Percentiles rank a stretch among this genome's conserved stretches.
These are phyloP conservation scores for Sclerotinia subarctica DNA, from an alignment of 2,329 filamentous ascomycete genomes.

Conservation along the genomic window DNA sequence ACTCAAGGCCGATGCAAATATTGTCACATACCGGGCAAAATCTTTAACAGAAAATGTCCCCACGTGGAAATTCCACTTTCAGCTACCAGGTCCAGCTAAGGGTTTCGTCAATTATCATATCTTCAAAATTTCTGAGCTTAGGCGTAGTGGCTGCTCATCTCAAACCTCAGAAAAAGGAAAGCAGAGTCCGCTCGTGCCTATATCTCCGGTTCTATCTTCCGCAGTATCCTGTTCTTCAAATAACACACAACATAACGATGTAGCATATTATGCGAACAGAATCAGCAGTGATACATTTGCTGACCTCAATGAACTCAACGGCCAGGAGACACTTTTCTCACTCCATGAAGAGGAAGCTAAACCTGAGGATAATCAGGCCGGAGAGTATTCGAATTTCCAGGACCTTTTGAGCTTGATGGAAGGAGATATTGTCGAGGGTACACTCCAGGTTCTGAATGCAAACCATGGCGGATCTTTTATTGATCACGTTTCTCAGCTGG, in stretches of 20 bases:
- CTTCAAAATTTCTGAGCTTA: neutral
- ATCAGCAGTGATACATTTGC: slow-evolving; percentile 23
- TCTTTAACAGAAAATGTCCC: neutral
- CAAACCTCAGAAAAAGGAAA: neutral
- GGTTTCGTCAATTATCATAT: slow-evolving; percentile 4
- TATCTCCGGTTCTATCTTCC: neutral
- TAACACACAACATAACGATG: neutral
- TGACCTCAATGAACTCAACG: slow-evolving; percentile 17
- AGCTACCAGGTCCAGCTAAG: slow-evolving; percentile 17
- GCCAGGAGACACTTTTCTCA: slow-evolving; percentile 20
- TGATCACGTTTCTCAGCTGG: slow-evolving; percentile 17
- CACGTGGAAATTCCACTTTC: slow-evolving; percentile 25
- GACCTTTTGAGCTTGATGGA: slow-evolving; percentile 20
- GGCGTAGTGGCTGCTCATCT: neutral
- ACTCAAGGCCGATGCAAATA: slow-evolving; percentile 7
- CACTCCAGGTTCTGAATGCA: slow-evolving; percentile 10
- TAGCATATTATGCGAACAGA: slow-evolving; percentile 3
- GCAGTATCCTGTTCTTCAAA: neutral
- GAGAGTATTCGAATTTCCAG: neutral
- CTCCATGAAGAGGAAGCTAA: slow-evolving; percentile 14
- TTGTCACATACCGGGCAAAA: slow-evolving; percentile 19
- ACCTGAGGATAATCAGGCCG: neutral
- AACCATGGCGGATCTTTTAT: slow-evolving; percentile 16
- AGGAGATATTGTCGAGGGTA: slow-evolving; percentile 7
- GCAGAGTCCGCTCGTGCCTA: neutral